Evolutionary conservation across 345 rosid genomes (phyloP).

Genomic region (Psidium friedrichsthalianum): DNA sequence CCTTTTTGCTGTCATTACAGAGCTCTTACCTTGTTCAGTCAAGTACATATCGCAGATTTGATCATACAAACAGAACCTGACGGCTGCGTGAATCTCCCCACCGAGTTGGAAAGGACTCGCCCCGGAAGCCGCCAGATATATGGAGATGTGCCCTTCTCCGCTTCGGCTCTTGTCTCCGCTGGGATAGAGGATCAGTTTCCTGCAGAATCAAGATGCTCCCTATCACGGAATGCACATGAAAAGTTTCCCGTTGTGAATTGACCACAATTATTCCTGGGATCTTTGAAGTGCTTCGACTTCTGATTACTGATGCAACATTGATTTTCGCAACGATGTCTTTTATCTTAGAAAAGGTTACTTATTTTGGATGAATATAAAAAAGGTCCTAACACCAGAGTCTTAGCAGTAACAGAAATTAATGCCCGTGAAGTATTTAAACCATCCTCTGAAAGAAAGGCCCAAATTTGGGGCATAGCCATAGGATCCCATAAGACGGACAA

Average conservation of each 20-base stretch:
- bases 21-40: neutral
- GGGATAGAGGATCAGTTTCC: constrained; percentile 1
- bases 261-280: neutral
- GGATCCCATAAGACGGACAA: neutral
- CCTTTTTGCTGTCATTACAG: neutral
- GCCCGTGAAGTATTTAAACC: neutral
- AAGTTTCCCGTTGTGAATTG: neutral
- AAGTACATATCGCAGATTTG: neutral
- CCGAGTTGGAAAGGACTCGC: neutral
- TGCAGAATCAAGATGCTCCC: neutral
- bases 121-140: neutral
- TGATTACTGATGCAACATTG: neutral
- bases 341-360: too few species aligned
- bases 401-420: neutral
- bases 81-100: neutral
- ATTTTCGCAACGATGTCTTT: neutral
- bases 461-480: neutral
- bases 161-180: neutral
- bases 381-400: neutral
- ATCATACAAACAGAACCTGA: constrained; percentile 1
- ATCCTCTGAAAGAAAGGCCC: neutral
- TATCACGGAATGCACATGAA: neutral
- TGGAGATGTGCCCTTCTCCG: neutral
- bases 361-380: neutral
- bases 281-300: neutral